These are phyloP conservation scores for Fusarium sp. DNA, from an alignment of 2,329 filamentous ascomycete genomes.

Conservation along the genomic window DNA sequence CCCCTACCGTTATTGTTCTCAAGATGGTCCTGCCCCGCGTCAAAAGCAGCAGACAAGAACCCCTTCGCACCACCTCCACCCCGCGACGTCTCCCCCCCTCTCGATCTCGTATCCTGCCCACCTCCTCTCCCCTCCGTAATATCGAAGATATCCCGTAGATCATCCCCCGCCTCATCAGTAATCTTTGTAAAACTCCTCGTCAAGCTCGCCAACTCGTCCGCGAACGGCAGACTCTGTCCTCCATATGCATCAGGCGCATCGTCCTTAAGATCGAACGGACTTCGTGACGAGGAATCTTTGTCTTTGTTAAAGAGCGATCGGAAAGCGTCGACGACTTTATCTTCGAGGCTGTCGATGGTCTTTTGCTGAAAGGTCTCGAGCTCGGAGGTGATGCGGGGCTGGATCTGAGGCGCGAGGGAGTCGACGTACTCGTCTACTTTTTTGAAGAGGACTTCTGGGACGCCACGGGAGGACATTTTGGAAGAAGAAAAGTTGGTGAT, in stretches of 20 bases:
- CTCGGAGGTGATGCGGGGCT: conserved; percentile 56
- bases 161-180: conserved; percentile 53
- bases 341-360: conserved; percentile 57
- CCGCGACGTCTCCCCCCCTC: conserved; percentile 40
- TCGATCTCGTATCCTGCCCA: conserved; percentile 39
- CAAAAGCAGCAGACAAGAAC: conserved; percentile 54
- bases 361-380: conserved; percentile 55
- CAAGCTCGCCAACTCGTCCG: conserved; percentile 54
- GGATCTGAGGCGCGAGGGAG: conserved; percentile 57
- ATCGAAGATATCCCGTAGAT: conserved; percentile 55
- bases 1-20: conserved; percentile 42
- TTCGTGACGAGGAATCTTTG: conserved; percentile 31
- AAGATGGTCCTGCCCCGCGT: conserved; percentile 53
- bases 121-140: conserved; percentile 48
- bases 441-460: conserved; percentile 55
- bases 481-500: not conserved
- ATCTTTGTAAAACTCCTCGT: conserved; percentile 53
- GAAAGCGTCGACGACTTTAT: conserved; percentile 56
- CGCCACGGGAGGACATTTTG: conserved; percentile 49
- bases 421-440: conserved; percentile 59
- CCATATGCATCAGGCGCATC: conserved; percentile 54
- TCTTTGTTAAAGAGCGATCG: conserved; percentile 55
- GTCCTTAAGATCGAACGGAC: conserved; percentile 44
- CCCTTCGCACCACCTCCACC: conserved; percentile 47
- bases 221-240: conserved; percentile 54